Evolutionary conservation across 176 grass and related monocot genomes (phyloP), one percentile per base, ranked within the genome.

Genomic region (Carex kokanica): DNA sequence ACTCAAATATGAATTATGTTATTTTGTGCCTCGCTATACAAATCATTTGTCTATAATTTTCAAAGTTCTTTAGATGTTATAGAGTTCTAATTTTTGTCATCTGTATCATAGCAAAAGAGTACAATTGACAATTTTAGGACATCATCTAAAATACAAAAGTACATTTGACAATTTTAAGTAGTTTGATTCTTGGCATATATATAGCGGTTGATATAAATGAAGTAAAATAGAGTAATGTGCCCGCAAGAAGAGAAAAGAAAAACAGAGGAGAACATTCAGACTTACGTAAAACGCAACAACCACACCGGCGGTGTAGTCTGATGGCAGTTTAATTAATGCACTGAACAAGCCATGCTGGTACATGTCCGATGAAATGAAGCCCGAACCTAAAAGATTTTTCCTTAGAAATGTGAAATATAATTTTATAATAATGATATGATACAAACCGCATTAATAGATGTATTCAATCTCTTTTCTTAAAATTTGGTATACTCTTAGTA

Each of bases 221-320:
- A 75, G 45, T 75, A 54, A 10, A 49, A 47, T 8, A 49, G 13
- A 62, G 62, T 4, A 64, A 31, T 64, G 29, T 64, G 5, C 61
- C 29, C 40, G 34, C 54, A 58, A 80, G 29, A 60, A 34, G 38
- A 5, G 32, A 34, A 34, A 3, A 10, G n/a, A 54, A 20, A 49
- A 8, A 51, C 47, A 69, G 34, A 73, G 27, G 2, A 52, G 5
- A 20, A 45, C 56, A 12, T 4, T 55, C 23, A 24, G 36, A 83
- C 88, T 86, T n/a, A 92, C 92, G 15, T 98, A 98, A 81, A 98
- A 98, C 5, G 95, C 95, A 60, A 94, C 92, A 41, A 98, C 95
- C 5, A 98, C 86, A 43, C 95, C 95, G 61, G 95, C 95, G 13
- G 92, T 94, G 84, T 94, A 97, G 78, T 92, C 95, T 36, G 95